Evolutionary conservation across 108 stramenopile genomes (phyloP).

Genomic region (Skeletonema tropicum): DNA sequence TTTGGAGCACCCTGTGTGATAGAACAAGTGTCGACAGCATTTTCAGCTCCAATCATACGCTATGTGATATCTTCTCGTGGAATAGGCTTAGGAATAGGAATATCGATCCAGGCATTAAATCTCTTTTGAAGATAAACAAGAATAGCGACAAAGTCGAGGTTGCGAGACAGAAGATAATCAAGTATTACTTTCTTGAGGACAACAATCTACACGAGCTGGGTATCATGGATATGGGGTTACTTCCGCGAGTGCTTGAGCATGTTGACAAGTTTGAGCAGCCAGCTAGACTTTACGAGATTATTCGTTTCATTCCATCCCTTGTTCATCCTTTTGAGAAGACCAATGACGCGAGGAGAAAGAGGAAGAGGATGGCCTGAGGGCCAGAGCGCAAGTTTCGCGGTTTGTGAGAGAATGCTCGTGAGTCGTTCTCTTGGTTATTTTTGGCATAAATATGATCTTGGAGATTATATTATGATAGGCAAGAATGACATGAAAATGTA

Average conservation of each 20-base stretch:
- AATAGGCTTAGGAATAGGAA: too few species aligned
- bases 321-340: not conserved
- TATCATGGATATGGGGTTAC: not conserved
- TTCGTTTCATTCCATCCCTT: slow-evolving; percentile 8
- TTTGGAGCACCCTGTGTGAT: not conserved
- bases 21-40: slow-evolving; percentile 5
- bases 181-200: slow-evolving; percentile 4
- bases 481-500: too few species aligned
- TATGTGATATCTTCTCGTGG: not conserved
- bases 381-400: not conserved
- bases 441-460: too few species aligned
- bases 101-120: not conserved
- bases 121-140: slow-evolving; percentile 1
- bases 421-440: not conserved
- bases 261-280: slow-evolving; percentile 2
- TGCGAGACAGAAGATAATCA: slow-evolving; percentile 7
- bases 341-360: not conserved
- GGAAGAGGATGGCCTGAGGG: not conserved
- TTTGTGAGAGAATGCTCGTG: too few species aligned
- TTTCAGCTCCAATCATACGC: not conserved
- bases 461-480: too few species aligned
- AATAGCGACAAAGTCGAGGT: slow-evolving; percentile 1
- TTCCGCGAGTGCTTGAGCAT: not conserved
- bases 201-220: slow-evolving; percentile 11
- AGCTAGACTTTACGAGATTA: not conserved